Base-by-base conservation (phyloP, 2,329 filamentous ascomycete genomes). In the Aspergillus jensenii region DNA sequence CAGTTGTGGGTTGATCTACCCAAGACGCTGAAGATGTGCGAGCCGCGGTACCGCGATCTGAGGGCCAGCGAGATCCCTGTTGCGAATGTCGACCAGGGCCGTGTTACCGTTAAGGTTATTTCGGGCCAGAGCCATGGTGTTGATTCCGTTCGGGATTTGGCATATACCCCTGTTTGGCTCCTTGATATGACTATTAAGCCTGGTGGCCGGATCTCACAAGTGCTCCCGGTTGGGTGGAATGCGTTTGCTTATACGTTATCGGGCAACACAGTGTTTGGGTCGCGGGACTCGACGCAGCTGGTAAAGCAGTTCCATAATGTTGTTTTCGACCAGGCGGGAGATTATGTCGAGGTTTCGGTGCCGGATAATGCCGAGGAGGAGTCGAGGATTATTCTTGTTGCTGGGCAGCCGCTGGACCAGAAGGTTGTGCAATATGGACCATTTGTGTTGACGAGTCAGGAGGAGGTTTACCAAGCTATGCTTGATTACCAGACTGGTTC, bases 131-230 rank as follows among this genome's bases (percentile, higher is more conserved):
- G 87, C 55, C 88, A 92, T 68, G 93, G 91, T 45, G 85, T 95
- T 52, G 93, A 97, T 71, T 91, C 88, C 14, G 85, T 96, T 53
- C 87, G 93, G 71, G 93, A 98, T 70, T 81, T 98, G 45, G 93
- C 93, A 14, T 97, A 98, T 76, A 98, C 93, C 2, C 95, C 95
- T 0, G 92, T 98, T n/a, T 98, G 93, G 93, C 82, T 96, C 61
- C 81, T 98, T 45, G 93, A 98, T 72, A 80, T 97, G 52, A 87
- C 84, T 19, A 84, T 98, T 53, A 78, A 86, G 67, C 92, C 93
- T 0, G 93, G 93, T 53, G 92, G 90, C 47, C 85, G 81, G 59
- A 80, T 98, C 64, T 82, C 80, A 21, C 93, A 98, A 78, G 75
- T 84, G 5, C 71, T 98, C 3, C 93, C 93, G 0, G 77, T 81